phyloP scores from a whole-genome alignment of 768 basidiomycete species.

The Tricholoma saponaceum region DNA sequence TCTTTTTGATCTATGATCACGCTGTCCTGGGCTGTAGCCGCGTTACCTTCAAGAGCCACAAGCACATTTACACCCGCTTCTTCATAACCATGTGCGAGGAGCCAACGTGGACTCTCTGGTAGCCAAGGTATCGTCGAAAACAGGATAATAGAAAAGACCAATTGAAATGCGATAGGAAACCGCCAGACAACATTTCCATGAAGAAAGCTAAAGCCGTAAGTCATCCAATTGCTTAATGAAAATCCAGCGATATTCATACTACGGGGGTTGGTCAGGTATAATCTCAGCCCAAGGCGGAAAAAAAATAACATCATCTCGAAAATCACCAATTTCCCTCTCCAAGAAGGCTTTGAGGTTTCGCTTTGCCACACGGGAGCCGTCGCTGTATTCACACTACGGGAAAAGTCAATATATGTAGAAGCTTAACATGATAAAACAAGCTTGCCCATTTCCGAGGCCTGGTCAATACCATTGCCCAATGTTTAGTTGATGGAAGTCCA shows the following conservation, averaged over 20 bases:
- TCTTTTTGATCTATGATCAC: slow-evolving; percentile 32
- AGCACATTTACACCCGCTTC: slow-evolving; percentile 39
- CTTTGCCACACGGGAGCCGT: slow-evolving; percentile 51
- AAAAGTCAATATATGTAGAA: neutral
- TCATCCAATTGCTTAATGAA: slow-evolving; percentile 51
- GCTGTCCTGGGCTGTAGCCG: slow-evolving; percentile 31
- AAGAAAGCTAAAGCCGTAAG: slow-evolving; percentile 45
- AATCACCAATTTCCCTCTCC: slow-evolving; percentile 45
- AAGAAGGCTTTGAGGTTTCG: slow-evolving; percentile 45
- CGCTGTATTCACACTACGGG: slow-evolving; percentile 39
- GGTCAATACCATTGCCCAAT: neutral
- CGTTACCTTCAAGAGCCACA: slow-evolving; percentile 38
- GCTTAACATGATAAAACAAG: neutral
- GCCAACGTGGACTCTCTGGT: slow-evolving; percentile 46
- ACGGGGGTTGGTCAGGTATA: neutral
- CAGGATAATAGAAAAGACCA: slow-evolving; percentile 41
- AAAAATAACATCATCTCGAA: slow-evolving; percentile 43
- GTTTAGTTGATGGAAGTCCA: neutral
- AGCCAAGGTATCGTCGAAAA: slow-evolving; percentile 45
- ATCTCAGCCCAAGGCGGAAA: neutral
- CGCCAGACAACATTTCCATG: slow-evolving; percentile 42
- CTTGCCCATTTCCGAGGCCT: slow-evolving; percentile 45
- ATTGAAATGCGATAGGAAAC: slow-evolving; percentile 49
- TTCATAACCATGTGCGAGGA: slow-evolving; percentile 40
- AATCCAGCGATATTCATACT: slow-evolving; percentile 52